Percentiles rank a stretch among this genome's conserved stretches.
Conservation (phyloP, 257 asterid species). For the Verbascum thapsus region DNA sequence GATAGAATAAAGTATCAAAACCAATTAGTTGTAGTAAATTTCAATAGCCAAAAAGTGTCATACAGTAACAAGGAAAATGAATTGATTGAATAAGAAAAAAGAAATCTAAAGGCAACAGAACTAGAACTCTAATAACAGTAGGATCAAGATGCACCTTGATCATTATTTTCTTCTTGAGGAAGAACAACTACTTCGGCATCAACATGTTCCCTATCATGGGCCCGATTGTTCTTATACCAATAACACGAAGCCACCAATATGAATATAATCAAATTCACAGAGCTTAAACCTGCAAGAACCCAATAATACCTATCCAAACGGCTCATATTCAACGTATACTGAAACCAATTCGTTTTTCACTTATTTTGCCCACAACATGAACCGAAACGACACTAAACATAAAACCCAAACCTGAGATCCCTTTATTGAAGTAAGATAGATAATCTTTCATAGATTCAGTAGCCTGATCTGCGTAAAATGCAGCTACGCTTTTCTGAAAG, state of each 20-base stretch:
- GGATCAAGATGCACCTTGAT: neutral
- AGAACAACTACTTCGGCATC: neutral
- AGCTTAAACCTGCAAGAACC: conserved; percentile 46
- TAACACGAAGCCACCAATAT: conserved; percentile 31
- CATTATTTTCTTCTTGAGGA: conserved; percentile 16
- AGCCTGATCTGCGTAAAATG: conserved; percentile 32
- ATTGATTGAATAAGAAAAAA: no score
- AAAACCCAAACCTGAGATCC: conserved; percentile 50
- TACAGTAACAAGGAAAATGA: no score
- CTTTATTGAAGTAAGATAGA: conserved; percentile 24
- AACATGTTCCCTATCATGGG: neutral
- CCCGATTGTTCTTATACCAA: conserved; percentile 7
- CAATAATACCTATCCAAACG: conserved; percentile 60
- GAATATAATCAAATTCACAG: conserved; percentile 37
- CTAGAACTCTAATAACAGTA: no score
- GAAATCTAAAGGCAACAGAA: no score
- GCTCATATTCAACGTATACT: conserved; percentile 45
- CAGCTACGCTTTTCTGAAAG: conserved; percentile 33
- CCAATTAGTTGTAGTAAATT: no score
- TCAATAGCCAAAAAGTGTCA: no score
- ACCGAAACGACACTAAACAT: conserved; percentile 46
- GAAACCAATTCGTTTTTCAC: conserved; percentile 47
- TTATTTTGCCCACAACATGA: conserved; percentile 36
- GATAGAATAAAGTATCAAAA: no score
- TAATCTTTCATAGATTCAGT: conserved; percentile 36